These are phyloP conservation scores for Paecilomyces variotii DNA, from an alignment of 2,329 filamentous ascomycete species.

Conservation along the genomic window DNA sequence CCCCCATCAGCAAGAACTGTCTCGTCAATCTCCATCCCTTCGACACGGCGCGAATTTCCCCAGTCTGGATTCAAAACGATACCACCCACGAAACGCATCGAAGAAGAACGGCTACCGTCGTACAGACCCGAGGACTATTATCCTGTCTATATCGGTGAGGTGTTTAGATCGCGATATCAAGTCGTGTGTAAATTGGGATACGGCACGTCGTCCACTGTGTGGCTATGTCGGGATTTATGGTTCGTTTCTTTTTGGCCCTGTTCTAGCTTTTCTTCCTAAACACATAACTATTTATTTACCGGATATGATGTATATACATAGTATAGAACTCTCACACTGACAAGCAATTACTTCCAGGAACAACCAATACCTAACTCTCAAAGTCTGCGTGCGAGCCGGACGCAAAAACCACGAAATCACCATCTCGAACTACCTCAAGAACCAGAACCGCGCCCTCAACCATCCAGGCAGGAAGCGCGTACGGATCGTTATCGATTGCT, in stretches of 20 bases:
- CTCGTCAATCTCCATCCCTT: not conserved
- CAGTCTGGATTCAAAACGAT: conserved; percentile 8
- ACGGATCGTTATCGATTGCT: not conserved
- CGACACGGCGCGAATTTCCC: conserved; percentile 4
- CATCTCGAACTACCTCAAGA: conserved; percentile 19
- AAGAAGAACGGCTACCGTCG: conserved; percentile 9
- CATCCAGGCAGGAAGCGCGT: not conserved
- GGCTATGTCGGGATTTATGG: conserved; percentile 14
- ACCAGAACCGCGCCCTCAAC: conserved; percentile 13
- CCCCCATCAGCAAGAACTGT: not conserved
- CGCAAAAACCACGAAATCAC: conserved; percentile 13
- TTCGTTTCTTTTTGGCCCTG: not conserved
- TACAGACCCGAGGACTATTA: conserved; percentile 11
- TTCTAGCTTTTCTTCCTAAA: not conserved
- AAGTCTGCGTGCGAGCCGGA: conserved; percentile 9
- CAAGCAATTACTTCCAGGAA: conserved; percentile 5
- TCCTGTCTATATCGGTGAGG: conserved; percentile 8
- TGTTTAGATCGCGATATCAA: conserved; percentile 13
- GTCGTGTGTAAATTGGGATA: conserved; percentile 18
- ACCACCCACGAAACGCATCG: conserved; percentile 4
- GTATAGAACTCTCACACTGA: not conserved
- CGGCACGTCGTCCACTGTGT: conserved; percentile 16
- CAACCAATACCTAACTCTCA: conserved; percentile 9
- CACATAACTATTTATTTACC: conserved; percentile 2
- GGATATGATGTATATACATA: not conserved